Percentiles rank a stretch among this genome's conserved stretches.
These are phyloP conservation scores for Lumnitzera racemosa DNA, from an alignment of 345 rosid genomes.

Conservation along the genomic window DNA sequence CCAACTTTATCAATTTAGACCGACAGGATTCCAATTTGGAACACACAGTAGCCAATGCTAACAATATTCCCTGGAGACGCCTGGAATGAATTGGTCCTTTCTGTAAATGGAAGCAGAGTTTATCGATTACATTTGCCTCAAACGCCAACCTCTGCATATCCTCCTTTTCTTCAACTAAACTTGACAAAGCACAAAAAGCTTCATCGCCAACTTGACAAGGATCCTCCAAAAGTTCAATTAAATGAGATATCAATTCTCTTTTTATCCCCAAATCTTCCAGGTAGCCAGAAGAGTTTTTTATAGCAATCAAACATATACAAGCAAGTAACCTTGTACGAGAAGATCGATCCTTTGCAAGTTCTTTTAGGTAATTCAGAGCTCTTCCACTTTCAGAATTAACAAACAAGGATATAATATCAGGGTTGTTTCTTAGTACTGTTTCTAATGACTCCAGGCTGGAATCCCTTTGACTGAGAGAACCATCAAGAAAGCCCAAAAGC, in stretches of 20 bases:
- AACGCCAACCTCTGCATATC: conserved; percentile 79
- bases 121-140: conserved; percentile 55
- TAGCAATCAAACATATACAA: conserved; percentile 62
- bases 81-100: conserved; percentile 37
- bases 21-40: conserved; percentile 83
- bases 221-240: conserved; percentile 87
- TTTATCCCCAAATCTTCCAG: conserved; percentile 52
- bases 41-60: conserved; percentile 72
- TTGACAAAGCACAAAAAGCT: conserved; percentile 65
- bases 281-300: conserved; percentile 53
- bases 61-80: conserved; percentile 58
- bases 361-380: conserved; percentile 45
- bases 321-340: conserved; percentile 75
- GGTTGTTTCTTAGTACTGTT: conserved; percentile 48
- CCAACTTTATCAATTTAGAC: conserved; percentile 49
- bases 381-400: conserved; percentile 50
- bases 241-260: conserved; percentile 40
- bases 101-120: conserved; percentile 40
- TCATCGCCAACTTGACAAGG: conserved; percentile 81
- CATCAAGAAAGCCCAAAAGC: conserved; percentile 61
- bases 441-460: conserved; percentile 76
- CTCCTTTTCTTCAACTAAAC: conserved; percentile 53
- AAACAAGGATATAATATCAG: conserved; percentile 44
- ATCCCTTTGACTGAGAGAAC: conserved; percentile 68
- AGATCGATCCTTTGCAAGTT: conserved; percentile 52